Conservation (phyloP, 768 basidiomycete species). For the Trichaptum fuscoviolaceum region DNA sequence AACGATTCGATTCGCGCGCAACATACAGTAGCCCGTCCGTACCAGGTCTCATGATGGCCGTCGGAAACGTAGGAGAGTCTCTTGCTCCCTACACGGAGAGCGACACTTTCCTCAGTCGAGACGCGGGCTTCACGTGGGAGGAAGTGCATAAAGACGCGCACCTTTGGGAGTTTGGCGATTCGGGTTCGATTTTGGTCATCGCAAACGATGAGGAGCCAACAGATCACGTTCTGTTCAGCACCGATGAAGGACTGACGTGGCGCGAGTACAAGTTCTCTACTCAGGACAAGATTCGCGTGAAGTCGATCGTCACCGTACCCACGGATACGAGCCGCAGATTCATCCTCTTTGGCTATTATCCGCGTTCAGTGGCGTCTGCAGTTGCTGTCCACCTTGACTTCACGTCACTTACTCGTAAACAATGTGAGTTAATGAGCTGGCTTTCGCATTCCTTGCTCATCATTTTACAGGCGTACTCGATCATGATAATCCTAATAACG, state of each 20-base stretch:
- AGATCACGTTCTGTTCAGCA: constrained; percentile 83
- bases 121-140: constrained; percentile 97
- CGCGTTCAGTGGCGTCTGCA: constrained; percentile 37
- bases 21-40: constrained; percentile 92
- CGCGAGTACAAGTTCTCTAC: constrained; percentile 74
- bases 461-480: constrained; percentile 55
- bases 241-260: constrained; percentile 87
- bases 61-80: constrained; percentile 88
- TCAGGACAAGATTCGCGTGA: constrained; percentile 67
- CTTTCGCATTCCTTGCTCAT: constrained; percentile 9
- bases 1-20: constrained; percentile 81
- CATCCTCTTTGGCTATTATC: constrained; percentile 69
- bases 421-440: constrained; percentile 55
- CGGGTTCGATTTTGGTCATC: constrained; percentile 88
- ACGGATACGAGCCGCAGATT: constrained; percentile 89
- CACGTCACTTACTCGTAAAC: constrained; percentile 59
- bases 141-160: constrained; percentile 98
- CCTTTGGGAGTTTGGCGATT: constrained; percentile 97
- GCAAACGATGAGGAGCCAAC: constrained; percentile 94
- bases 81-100: constrained; percentile 79
- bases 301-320: constrained; percentile 80
- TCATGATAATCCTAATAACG: constrained; percentile 64
- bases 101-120: constrained; percentile 94
- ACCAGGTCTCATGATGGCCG: constrained; percentile 90
- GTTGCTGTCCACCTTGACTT: constrained; percentile 90